Evolutionary conservation across 2,329 filamentous ascomycete species (phyloP).

Genomic region (Scedosporium aurantiacum): DNA sequence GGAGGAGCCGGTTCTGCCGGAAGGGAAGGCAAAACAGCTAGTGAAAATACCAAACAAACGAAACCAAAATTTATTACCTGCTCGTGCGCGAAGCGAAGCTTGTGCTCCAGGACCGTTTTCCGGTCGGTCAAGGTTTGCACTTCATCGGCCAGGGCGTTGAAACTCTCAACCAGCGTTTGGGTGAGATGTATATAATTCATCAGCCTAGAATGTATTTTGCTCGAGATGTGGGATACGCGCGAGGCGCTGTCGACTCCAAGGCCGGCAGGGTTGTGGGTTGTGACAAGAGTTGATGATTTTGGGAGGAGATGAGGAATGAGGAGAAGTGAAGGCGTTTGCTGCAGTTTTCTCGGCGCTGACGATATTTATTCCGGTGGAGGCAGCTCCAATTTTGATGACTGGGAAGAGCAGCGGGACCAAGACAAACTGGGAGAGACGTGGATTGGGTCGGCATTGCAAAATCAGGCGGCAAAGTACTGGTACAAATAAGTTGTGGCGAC

Average conservation of each 20-base stretch:
- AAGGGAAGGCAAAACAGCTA: not conserved
- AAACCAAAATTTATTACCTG: slow-evolving; percentile 38
- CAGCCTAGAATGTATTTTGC: not conserved
- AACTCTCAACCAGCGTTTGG: slow-evolving; percentile 51
- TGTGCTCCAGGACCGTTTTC: slow-evolving; percentile 56
- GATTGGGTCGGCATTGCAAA: too few species aligned
- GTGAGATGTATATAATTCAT: slow-evolving; percentile 18
- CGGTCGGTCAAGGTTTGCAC: slow-evolving; percentile 52
- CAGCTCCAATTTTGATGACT: not conserved
- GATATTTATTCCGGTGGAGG: not conserved
- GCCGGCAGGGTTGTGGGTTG: not conserved
- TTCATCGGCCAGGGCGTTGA: slow-evolving; percentile 53
- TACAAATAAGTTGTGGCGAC: too few species aligned
- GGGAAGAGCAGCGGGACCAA: not conserved
- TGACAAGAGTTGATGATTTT: not conserved
- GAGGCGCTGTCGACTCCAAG: not conserved
- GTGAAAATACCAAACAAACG: slow-evolving; percentile 4
- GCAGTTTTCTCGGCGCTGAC: not conserved
- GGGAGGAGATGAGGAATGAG: not conserved
- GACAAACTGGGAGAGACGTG: too few species aligned
- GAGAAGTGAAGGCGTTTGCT: not conserved
- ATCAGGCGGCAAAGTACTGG: too few species aligned
- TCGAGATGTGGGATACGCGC: not conserved
- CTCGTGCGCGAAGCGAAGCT: slow-evolving; percentile 54
- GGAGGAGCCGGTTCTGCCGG: not conserved